These are phyloP conservation scores for Colletotrichum horii DNA, from an alignment of 2,329 filamentous ascomycete genomes.

Conservation along the genomic window DNA sequence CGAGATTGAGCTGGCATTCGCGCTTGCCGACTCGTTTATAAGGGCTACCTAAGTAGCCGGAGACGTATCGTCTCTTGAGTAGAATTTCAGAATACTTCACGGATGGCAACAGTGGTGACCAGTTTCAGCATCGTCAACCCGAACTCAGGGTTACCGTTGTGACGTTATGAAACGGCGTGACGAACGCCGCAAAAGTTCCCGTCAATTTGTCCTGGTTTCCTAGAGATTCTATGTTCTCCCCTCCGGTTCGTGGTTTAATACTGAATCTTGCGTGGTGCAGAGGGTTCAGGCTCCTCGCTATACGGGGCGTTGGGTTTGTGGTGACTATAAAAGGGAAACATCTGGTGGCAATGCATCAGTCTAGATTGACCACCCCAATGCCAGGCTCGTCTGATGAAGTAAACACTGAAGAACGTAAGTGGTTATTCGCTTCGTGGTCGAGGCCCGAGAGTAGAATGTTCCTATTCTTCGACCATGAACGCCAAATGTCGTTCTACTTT, in stretches of 20 bases:
- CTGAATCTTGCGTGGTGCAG: background rate
- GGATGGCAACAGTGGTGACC: background rate
- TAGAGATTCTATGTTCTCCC: background rate
- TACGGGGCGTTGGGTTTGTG: background rate
- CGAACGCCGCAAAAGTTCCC: too few species aligned
- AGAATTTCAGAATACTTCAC: background rate
- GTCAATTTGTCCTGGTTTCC: background rate
- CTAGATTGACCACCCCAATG: background rate
- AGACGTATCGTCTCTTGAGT: background rate
- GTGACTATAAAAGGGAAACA: background rate
- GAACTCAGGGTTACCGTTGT: background rate
- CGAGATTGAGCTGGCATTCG: background rate
- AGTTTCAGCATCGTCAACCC: background rate
- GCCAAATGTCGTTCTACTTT: background rate
- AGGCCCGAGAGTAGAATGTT: background rate
- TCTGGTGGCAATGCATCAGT: background rate
- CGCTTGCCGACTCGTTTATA: background rate
- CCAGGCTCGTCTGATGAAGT: background rate
- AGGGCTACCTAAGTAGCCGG: background rate
- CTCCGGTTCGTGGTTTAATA: background rate
- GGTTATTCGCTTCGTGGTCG: background rate
- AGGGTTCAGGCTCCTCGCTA: background rate
- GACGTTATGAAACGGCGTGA: background rate
- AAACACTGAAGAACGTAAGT: background rate
- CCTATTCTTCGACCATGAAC: background rate